A percentile compares a stretch with the other conserved stretches of the same genome.
These are phyloP conservation scores for Hyphopichia buzzinii DNA, from an alignment of 1,139 yeast genomes.

Conservation along the genomic window DNA sequence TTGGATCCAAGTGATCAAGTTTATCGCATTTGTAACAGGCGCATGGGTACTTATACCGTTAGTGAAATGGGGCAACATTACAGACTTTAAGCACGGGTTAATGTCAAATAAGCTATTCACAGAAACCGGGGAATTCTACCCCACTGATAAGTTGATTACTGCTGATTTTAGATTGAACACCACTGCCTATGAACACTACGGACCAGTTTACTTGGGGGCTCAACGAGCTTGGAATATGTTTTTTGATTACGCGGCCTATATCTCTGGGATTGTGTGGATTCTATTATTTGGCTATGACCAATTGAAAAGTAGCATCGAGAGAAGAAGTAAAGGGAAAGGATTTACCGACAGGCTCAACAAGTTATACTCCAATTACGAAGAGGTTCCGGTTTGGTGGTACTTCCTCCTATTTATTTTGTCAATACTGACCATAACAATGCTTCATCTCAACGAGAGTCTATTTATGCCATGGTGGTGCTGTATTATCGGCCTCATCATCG, in stretches of 20 bases:
- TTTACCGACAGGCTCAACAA: conserved; percentile 41
- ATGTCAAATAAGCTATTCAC: conserved; percentile 41
- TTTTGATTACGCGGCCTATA: conserved; percentile 51
- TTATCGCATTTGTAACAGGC: conserved; percentile 36
- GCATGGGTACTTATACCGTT: conserved; percentile 45
- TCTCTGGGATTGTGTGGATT: conserved; percentile 49
- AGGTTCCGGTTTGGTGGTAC: conserved; percentile 46
- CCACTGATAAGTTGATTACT: conserved; percentile 32
- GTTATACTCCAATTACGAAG: conserved; percentile 33
- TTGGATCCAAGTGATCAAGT: conserved; percentile 44
- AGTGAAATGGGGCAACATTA: conserved; percentile 33
- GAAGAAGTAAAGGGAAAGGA: conserved; percentile 7
- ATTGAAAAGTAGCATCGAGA: conserved; percentile 9
- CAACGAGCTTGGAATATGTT: conserved; percentile 51
- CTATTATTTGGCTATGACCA: conserved; percentile 33
- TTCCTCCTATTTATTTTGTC: conserved; percentile 29
- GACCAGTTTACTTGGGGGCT: conserved; percentile 42
- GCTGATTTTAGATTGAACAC: conserved; percentile 29
- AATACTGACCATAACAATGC: conserved; percentile 29
- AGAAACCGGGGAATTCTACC: conserved; percentile 31
- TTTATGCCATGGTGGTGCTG: conserved; percentile 53
- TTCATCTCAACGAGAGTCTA: conserved; percentile 35
- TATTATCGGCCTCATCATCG: conserved; percentile 40
- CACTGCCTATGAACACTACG: conserved; percentile 38
- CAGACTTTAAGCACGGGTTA: conserved; percentile 27